phyloP scores from a whole-genome alignment of 208 protist species.

The Jaenimonas drosophilae region DNA sequence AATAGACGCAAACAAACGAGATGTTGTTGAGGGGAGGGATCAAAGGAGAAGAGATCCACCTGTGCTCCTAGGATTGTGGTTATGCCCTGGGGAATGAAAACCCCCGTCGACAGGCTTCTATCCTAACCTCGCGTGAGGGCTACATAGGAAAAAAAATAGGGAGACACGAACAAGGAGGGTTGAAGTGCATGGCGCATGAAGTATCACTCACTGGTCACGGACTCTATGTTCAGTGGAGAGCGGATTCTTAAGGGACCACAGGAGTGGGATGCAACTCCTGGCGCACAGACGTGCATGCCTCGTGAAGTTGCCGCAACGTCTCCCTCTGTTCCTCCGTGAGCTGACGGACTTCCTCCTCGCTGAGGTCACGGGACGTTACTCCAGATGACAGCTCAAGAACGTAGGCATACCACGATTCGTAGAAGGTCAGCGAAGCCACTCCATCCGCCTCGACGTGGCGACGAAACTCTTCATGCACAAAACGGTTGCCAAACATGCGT shows the following conservation, averaged over 20 bases:
- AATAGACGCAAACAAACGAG: too few species aligned
- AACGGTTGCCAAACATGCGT: slow-evolving; percentile 76
- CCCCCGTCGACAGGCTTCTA: too few species aligned
- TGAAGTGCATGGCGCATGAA: not conserved
- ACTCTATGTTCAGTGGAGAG: too few species aligned
- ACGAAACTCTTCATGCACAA: slow-evolving; percentile 70
- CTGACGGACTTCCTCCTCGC: slow-evolving; percentile 47
- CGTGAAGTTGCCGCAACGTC: slow-evolving; percentile 48
- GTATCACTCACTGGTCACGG: too few species aligned
- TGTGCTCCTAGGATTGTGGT: too few species aligned
- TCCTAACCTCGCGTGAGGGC: too few species aligned
- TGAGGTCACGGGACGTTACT: slow-evolving; percentile 62
- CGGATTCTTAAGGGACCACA: not conserved
- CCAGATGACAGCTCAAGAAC: slow-evolving; percentile 66
- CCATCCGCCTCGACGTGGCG: slow-evolving; percentile 64
- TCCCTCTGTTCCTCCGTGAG: slow-evolving; percentile 75
- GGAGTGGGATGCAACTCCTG: not conserved
- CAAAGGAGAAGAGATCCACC: too few species aligned
- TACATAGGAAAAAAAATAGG: not conserved
- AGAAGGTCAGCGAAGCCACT: slow-evolving; percentile 56
- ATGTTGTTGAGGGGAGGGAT: too few species aligned
- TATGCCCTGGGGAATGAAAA: too few species aligned
- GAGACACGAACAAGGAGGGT: not conserved
- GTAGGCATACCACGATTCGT: slow-evolving; percentile 82
- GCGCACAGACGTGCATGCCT: slow-evolving; percentile 24